Base-by-base conservation (phyloP, 371 early-diverging fungal species). In the Massospora cicadina region DNA sequence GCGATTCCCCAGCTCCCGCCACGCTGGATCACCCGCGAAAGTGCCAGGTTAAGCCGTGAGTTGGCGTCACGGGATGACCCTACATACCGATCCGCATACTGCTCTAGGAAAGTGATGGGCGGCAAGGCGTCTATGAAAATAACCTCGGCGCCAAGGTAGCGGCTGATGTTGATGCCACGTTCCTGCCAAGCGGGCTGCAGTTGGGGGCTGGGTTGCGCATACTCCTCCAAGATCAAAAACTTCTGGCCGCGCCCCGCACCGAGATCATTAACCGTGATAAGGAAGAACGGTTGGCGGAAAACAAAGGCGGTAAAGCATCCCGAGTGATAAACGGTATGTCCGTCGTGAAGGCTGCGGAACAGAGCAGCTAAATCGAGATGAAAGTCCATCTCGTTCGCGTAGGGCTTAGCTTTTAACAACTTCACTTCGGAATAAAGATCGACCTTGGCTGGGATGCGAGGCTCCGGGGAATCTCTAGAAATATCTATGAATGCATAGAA, bases 401-500 rank as follows among this genome's bases (percentile, higher is more conserved):
- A 30, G 10, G 54, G 10, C 12, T 53, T 53, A 13, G 25, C 5
- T 26, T 55, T 29, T 53, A 64, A 21, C 24, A 55, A 2, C 54
- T 55, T 28, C 1, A 64, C 27, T 28, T 55, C 64, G 12, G 55
- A 5, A 3, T 27, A 7, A 28, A 64, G 13, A 28, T 64, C 64
- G n/a, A 64, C 32, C 2, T 25, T 55, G 27, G 25, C 7, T 23
- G 62, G 62, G 13, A 62, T 43, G 21, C 43, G 31, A 23, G 43
- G 62, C 13, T 24, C 30, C 7, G 54, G 64, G 17, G 23, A 27
- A 1, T 3, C 10, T 23, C 29, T 64, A 12, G 25, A 27, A 23
- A 64, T 55, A 28, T 55, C 64, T 24, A 55, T 24, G 28, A 33
- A 64, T 2, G 56, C 33, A 55, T 64, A 64, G 55, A 64, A 64